These are phyloP conservation scores for Nakaseomyces bracarensis DNA, from an alignment of 1,139 yeast genomes.

Conservation along the genomic window DNA sequence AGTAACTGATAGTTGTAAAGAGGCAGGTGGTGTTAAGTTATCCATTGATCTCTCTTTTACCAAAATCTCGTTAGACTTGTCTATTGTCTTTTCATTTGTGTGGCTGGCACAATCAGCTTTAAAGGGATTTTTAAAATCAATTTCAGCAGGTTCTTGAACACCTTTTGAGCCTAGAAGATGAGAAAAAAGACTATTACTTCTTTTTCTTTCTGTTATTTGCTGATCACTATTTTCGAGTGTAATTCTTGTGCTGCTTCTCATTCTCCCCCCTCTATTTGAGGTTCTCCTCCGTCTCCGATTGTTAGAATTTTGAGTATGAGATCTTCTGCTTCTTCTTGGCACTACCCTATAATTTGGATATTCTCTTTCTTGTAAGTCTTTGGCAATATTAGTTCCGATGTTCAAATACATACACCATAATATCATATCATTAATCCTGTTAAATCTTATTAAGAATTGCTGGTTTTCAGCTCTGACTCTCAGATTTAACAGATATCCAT, in stretches of 20 bases:
- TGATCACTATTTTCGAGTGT: not conserved
- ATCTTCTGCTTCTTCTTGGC: constrained; percentile 46
- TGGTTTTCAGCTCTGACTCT: constrained; percentile 59
- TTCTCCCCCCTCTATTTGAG: constrained; percentile 11
- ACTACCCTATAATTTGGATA: constrained; percentile 63
- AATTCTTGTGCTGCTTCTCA: not conserved
- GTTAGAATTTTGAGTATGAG: constrained; percentile 10
- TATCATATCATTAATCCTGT: constrained; percentile 47
- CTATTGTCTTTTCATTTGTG: not conserved
- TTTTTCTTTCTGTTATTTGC: not conserved
- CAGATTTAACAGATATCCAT: constrained; percentile 21
- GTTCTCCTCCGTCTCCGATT: constrained; percentile 9
- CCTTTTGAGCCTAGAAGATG: not conserved
- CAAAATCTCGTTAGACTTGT: not conserved
- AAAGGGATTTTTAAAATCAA: constrained; percentile 3
- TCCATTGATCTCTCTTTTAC: not conserved
- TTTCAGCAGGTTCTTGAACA: not conserved
- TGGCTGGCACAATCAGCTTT: not conserved
- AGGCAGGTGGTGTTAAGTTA: not conserved
- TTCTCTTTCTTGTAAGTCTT: constrained; percentile 52
- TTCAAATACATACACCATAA: constrained; percentile 48
- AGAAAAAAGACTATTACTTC: not conserved
- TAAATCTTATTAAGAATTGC: constrained; percentile 53
- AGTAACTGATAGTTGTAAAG: not conserved
- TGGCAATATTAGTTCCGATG: constrained; percentile 54